Evolutionary conservation across 768 basidiomycete genomes (phyloP), one percentile per base, ranked within the genome.

Genomic region (Tulasnella sp.): DNA sequence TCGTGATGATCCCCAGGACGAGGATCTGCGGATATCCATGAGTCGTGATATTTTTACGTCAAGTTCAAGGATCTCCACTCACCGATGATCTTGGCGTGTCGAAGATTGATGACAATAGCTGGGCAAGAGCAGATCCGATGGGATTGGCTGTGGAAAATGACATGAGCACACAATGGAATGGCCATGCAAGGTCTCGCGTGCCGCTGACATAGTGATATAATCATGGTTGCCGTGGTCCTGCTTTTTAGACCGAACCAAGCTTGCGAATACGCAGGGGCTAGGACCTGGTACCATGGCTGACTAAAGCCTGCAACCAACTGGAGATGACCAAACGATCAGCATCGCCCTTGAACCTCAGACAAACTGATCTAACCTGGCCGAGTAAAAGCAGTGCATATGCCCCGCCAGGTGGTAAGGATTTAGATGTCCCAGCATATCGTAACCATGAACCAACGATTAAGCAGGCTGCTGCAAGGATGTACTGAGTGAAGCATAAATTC

Each of bases 221-320:
- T 48, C 79, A 80, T 80, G n/a, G 80, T 92, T 11, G 86, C 86
- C 0, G 88, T 90, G 2, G 85, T 89, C 43, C 89, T 77, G 13
- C 84, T 81, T 61, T 78, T 74, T 49, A 89, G 71, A 62, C 85
- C 81, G 66, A 92, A 92, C 89, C 89, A 92, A 30, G 72, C 79
- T 68, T 92, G 86, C 0, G 88, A 89, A 70, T 85, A 92, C 54
- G 80, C 83, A 1, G 89, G 86, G 4, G 85, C 85, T 8, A 90
- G 72, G 24, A 91, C 78, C 70, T 88, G 87, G 69, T 81, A 90
- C 13, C 83, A 73, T 2, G 88, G 82, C 66, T 88, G 85, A 2
- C 85, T 74, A 48, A 87, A 69, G 1, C 79, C 80, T 5, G 79
- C 75, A 42, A 89, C 76, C 15, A 83, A 64, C 86, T 88, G 59